Base-by-base conservation (phyloP, 2,329 filamentous ascomycete species). In the Hypoxylon sp. region DNA sequence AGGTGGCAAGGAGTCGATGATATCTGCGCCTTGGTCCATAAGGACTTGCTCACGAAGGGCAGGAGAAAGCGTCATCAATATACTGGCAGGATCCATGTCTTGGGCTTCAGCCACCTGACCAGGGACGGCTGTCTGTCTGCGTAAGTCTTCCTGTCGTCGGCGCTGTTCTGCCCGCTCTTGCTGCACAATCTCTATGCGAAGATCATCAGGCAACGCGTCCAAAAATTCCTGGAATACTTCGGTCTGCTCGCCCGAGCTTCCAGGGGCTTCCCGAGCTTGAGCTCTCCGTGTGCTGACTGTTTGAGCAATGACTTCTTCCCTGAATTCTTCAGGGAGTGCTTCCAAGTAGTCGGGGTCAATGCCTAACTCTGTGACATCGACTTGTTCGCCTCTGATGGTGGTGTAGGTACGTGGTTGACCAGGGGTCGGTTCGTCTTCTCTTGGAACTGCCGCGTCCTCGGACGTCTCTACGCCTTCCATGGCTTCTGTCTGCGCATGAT, bases 341-440 rank as follows among this genome's bases (percentile, higher is more conserved):
- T 96, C 93, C 5, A 99, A 87, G 78, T 97, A 99, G 60, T 97
- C 94, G 14, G 91, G 87, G 75, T 99, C 96, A 72, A 99, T 98
- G 50, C 95, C 94, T 66, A 99, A 85, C 65, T 93, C 92, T 0
- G 96, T 99, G 50, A 99, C 96, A 77, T 99, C 96, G 55, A 97
- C 87, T 73, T 96, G 89, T 68, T 92, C 91, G 24, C 94, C 95
- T 64, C 94, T 85, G 56, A 99, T 93, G 1, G 87, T 94, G 14
- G 93, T 96, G 72, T 90, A 90, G 28, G 97, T 86, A 49, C 94
- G 90, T 56, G 85, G 81, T 52, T 85, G 84, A 33, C 80, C 80
- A n/a, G 82, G 76, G 52, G 82, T 78, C 28, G 81, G 74, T 56
- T 80, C 78, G 52, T 80, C 77, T 38, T 75, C 75, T 32, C 76